A percentile compares a stretch with the other conserved stretches of the same genome.
Evolutionary conservation across 2,329 filamentous ascomycete species (phyloP).

Genomic region (Aspergillus unguis): DNA sequence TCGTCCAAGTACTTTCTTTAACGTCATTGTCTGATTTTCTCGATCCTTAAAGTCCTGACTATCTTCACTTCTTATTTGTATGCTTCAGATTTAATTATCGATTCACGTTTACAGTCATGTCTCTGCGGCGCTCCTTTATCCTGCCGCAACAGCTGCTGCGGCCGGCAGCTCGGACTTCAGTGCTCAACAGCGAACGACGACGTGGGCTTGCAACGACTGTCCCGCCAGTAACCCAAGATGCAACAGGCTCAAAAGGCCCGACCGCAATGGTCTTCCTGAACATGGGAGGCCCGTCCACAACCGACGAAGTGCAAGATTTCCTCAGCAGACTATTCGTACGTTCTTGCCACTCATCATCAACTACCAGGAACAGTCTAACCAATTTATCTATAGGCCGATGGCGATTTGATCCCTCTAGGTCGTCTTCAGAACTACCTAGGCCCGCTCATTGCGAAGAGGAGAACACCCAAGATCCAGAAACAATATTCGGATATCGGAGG

Average conservation of each 20-base stretch:
- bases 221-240: constrained; percentile 77
- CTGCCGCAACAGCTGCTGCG: constrained; percentile 31
- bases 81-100: too few species aligned
- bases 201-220: constrained; percentile 57
- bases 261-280: constrained; percentile 99
- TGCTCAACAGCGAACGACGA: constrained; percentile 25
- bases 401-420: constrained; percentile 91
- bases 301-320: constrained; percentile 83
- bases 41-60: too few species aligned
- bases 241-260: constrained; percentile 68
- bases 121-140: constrained; percentile 38
- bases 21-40: not conserved
- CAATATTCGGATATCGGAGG: constrained; percentile 95
- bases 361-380: constrained; percentile 3
- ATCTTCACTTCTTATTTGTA: too few species aligned
- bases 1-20: too few species aligned
- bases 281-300: constrained; percentile 93
- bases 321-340: constrained; percentile 86
- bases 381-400: constrained; percentile 65
- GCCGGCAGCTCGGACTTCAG: constrained; percentile 20
- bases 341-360: constrained; percentile 10
- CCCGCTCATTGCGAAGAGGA: constrained; percentile 75
- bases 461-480: constrained; percentile 94
- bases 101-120: constrained; percentile 29
- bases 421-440: constrained; percentile 87